These are phyloP conservation scores for Nicotiana undulata DNA, from an alignment of 257 asterid genomes.

Conservation along the genomic window DNA sequence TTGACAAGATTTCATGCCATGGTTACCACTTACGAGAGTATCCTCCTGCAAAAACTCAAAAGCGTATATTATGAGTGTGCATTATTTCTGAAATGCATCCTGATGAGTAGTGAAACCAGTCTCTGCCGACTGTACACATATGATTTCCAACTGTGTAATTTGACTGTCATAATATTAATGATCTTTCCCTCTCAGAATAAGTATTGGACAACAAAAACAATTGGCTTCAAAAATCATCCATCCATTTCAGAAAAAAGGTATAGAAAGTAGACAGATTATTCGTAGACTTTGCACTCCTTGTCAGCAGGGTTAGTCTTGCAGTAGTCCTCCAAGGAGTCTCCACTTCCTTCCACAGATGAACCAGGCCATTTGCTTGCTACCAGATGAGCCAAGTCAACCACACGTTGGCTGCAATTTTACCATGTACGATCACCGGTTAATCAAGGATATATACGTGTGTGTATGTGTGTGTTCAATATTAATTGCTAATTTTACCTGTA, in stretches of 20 bases:
- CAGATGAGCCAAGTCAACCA: slow-evolving; percentile 87
- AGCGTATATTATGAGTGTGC: too few species aligned
- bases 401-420: slow-evolving; percentile 63
- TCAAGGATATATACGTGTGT: background rate
- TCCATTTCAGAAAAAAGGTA: background rate
- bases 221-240: background rate
- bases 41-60: too few species aligned
- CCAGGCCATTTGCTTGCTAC: slow-evolving; percentile 87
- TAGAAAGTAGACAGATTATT: slow-evolving; percentile 8
- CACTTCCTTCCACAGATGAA: slow-evolving; percentile 39
- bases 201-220: background rate
- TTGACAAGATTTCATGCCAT: too few species aligned
- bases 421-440: background rate
- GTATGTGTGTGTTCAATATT: background rate
- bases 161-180: background rate
- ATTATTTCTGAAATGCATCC: background rate
- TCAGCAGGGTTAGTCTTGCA: slow-evolving; percentile 73
- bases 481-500: slow-evolving; percentile 42
- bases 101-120: background rate
- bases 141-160: background rate
- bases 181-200: background rate
- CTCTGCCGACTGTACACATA: background rate
- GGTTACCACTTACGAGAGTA: too few species aligned
- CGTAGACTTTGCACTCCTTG: slow-evolving; percentile 80
- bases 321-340: slow-evolving; percentile 81